These are phyloP conservation scores for Prunus davidiana DNA, from an alignment of 306 rosid genomes.

Conservation along the genomic window DNA sequence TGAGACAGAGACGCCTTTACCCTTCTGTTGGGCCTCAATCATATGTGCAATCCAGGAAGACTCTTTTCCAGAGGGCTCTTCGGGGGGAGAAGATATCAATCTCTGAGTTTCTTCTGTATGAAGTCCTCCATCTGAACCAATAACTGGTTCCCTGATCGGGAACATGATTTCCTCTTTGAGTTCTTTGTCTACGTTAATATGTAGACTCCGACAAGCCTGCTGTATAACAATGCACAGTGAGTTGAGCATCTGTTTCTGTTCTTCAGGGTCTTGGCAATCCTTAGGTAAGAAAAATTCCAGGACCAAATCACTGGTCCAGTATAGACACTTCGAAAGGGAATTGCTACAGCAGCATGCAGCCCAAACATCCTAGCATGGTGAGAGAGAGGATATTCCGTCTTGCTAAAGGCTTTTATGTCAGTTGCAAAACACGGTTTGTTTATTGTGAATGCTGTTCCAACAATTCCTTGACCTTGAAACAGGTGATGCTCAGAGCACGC, in stretches of 20 bases:
- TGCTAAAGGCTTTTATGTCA: conserved; percentile 51
- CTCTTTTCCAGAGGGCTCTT: conserved; percentile 23
- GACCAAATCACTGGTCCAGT: conserved; percentile 46
- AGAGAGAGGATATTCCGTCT: conserved; percentile 52
- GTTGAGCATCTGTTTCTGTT: conserved; percentile 47
- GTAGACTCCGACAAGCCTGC: conserved; percentile 44
- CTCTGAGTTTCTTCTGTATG: conserved; percentile 24
- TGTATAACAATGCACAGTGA: conserved; percentile 49
- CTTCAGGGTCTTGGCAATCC: conserved; percentile 40
- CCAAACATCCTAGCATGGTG: conserved; percentile 54
- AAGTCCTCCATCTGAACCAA: neutral
- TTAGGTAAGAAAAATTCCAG: conserved; percentile 58
- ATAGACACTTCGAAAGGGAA: conserved; percentile 45
- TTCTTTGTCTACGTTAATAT: conserved; percentile 35
- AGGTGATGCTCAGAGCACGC: conserved; percentile 53
- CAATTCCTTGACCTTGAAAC: conserved; percentile 55
- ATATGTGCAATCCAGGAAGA: conserved; percentile 53
- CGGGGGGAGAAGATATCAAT: conserved; percentile 9
- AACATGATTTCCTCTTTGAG: conserved; percentile 25
- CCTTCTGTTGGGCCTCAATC: conserved; percentile 58
- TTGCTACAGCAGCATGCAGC: conserved; percentile 56
- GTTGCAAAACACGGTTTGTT: conserved; percentile 48
- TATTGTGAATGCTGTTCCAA: conserved; percentile 51
- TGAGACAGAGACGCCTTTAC: conserved; percentile 42
- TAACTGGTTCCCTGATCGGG: conserved; percentile 11